A percentile compares a stretch with the other conserved stretches of the same genome.
phyloP scores from a whole-genome alignment of 306 rosid genomes.

The Malus asiatica region DNA sequence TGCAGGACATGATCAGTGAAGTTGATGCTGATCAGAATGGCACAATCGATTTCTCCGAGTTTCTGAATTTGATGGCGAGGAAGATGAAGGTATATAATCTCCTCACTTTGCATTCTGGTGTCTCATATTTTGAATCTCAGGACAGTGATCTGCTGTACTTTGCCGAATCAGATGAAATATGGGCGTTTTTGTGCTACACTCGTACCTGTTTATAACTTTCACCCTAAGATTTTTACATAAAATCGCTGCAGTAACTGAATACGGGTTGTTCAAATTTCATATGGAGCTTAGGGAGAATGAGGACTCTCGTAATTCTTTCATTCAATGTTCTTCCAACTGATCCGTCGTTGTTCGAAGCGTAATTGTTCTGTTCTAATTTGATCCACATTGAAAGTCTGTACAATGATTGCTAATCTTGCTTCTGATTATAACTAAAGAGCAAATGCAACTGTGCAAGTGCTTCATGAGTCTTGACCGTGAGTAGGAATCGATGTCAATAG shows the following conservation, averaged over 20 bases:
- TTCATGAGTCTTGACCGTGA: not conserved
- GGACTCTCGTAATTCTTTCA: too few relatives aligned
- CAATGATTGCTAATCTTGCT: not conserved
- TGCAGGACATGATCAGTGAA: constrained; percentile 31
- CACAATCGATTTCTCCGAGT: constrained; percentile 27
- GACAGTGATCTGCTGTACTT: not conserved
- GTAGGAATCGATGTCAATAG: not conserved
- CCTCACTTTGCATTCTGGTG: not conserved
- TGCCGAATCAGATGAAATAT: not conserved
- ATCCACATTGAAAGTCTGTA: not conserved
- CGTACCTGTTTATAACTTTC: not conserved
- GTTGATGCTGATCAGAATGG: constrained; percentile 31
- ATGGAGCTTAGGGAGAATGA: too few relatives aligned
- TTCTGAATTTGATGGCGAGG: constrained; percentile 31
- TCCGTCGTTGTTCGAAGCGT: not conserved
- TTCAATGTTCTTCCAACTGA: not conserved
- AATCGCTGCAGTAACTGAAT: too few relatives aligned
- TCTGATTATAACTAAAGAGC: not conserved
- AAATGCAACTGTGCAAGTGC: not conserved
- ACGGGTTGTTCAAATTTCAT: too few relatives aligned
- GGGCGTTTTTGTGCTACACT: not conserved
- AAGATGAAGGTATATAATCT: constrained; percentile 16
- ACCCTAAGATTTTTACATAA: not conserved
- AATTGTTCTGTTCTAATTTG: not conserved
- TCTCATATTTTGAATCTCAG: not conserved